A percentile compares a stretch with the other conserved stretches of the same genome.
These are phyloP conservation scores for Pleurotus tuber-regium DNA, from an alignment of 768 basidiomycete genomes.

Conservation along the genomic window DNA sequence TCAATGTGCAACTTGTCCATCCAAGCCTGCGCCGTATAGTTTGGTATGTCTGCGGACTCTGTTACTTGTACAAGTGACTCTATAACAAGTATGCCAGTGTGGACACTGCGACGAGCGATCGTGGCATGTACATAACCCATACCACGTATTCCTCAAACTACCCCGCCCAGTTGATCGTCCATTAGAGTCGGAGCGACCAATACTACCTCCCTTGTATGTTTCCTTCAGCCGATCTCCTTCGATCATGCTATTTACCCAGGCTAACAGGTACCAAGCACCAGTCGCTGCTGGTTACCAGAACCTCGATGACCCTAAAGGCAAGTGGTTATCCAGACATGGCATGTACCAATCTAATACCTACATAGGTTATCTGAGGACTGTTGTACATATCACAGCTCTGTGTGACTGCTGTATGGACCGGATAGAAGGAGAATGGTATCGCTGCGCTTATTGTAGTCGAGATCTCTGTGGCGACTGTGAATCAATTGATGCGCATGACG, in stretches of 20 bases:
- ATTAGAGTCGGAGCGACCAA: conserved; percentile 40
- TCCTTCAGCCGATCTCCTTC: not conserved
- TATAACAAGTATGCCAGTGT: conserved; percentile 50
- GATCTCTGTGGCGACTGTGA: conserved; percentile 90
- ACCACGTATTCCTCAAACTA: conserved; percentile 87
- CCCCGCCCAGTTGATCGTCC: conserved; percentile 69
- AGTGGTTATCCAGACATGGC: conserved; percentile 12
- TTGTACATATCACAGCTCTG: conserved; percentile 65
- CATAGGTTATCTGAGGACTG: conserved; percentile 58
- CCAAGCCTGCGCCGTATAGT: conserved; percentile 65
- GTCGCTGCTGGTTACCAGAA: conserved; percentile 43
- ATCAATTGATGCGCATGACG: conserved; percentile 75
- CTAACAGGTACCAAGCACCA: conserved; percentile 59
- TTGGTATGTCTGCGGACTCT: conserved; percentile 54
- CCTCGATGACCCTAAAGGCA: conserved; percentile 56
- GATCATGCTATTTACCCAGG: conserved; percentile 14
- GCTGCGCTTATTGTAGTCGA: conserved; percentile 83
- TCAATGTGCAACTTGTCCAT: conserved; percentile 90
- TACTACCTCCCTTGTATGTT: conserved; percentile 69
- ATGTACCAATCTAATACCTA: conserved; percentile 4
- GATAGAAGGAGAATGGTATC: conserved; percentile 88
- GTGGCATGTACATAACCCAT: conserved; percentile 76
- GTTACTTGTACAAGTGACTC: not conserved
- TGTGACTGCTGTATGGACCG: conserved; percentile 85
- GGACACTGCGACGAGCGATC: conserved; percentile 72